These are phyloP conservation scores for Chaetothyriales sp. DNA, from an alignment of 2,329 filamentous ascomycete genomes.

Conservation along the genomic window DNA sequence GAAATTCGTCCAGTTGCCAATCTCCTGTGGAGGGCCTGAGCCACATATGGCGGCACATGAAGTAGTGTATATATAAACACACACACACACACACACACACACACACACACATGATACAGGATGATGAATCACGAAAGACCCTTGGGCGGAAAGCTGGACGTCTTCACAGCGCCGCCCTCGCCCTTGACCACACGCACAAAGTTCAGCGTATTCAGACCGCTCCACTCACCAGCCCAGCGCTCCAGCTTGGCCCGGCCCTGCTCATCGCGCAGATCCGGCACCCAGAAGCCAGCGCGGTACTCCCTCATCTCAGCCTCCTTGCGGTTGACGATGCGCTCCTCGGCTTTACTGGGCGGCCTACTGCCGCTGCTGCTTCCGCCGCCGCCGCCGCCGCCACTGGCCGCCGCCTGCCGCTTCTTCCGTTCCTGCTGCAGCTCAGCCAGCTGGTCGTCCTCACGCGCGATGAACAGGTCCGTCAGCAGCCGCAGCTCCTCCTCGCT, in stretches of 20 bases:
- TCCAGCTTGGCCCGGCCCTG: conserved; percentile 51
- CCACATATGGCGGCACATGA: no score
- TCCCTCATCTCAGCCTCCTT: conserved; percentile 61
- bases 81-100: no score
- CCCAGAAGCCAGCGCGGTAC: conserved; percentile 62
- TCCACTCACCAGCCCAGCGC: conserved; percentile 73
- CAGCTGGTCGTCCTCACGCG: neutral
- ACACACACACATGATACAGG: neutral
- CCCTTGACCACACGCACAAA: conserved; percentile 59
- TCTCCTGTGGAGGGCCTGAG: no score
- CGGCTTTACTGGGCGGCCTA: conserved; percentile 58
- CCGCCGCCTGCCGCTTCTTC: conserved; percentile 38
- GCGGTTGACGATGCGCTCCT: conserved; percentile 61
- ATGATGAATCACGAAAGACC: conserved; percentile 37
- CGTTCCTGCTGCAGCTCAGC: conserved; percentile 43
- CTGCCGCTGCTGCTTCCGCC: conserved; percentile 42
- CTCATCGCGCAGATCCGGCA: conserved; percentile 59
- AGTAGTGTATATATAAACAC: no score
- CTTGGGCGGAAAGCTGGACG: conserved; percentile 67
- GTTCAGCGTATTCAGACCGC: conserved; percentile 56
- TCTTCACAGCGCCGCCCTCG: conserved; percentile 47
- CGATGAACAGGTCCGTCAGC: conserved; percentile 44
- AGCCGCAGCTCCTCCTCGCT: conserved; percentile 27
- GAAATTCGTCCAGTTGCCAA: no score
- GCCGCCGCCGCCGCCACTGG: no score